phyloP scores from a whole-genome alignment of 108 stramenopile species.

The Cyclotella sp. region DNA sequence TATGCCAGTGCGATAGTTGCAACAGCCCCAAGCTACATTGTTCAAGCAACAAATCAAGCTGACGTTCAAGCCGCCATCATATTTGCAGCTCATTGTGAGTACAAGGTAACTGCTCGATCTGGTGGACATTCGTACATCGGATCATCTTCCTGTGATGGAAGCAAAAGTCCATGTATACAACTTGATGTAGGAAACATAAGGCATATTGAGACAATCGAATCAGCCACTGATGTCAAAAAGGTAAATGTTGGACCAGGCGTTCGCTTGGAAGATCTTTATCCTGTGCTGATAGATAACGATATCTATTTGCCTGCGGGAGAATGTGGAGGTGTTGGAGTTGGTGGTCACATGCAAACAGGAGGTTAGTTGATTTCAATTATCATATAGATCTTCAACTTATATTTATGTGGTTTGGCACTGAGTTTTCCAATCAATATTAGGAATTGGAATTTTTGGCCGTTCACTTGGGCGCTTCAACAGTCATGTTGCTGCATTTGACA shows the following conservation, averaged over 20 bases:
- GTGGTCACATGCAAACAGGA: too few species aligned
- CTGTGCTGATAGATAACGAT: neutral
- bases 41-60: conserved; percentile 3
- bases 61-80: conserved; percentile 12
- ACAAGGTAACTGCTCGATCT: conserved; percentile 5
- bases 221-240: too few species aligned
- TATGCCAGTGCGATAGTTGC: too few species aligned
- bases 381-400: too few species aligned
- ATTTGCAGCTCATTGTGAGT: conserved; percentile 2
- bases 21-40: conserved; percentile 10
- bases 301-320: conserved; percentile 9
- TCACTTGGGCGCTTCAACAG: too few species aligned
- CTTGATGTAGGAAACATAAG: neutral
- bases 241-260: conserved; percentile 11
- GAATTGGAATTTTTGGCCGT: too few species aligned
- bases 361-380: too few species aligned
- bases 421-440: too few species aligned
- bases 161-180: conserved; percentile 5
- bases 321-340: conserved; percentile 9
- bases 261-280: neutral
- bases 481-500: too few species aligned
- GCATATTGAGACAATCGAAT: neutral
- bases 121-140: conserved; percentile 14
- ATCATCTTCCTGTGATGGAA: conserved; percentile 16
- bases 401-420: too few species aligned